phyloP scores from a whole-genome alignment of 2,329 filamentous ascomycete species.

The Colletotrichum limetticola region DNA sequence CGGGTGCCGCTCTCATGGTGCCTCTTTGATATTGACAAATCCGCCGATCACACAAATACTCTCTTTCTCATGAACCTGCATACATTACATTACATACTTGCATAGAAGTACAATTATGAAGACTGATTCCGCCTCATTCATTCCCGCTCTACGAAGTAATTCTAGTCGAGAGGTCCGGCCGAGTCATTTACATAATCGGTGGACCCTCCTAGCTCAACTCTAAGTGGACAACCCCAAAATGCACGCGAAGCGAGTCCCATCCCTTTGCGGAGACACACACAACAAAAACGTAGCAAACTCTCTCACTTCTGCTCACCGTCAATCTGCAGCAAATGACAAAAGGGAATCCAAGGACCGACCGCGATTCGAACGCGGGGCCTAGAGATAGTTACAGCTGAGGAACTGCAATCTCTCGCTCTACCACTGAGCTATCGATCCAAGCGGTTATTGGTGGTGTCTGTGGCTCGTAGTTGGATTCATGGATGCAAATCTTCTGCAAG shows the following conservation, averaged over 20 bases:
- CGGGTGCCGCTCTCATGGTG: neutral
- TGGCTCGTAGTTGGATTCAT: neutral
- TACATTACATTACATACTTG: no score
- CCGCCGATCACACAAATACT: neutral
- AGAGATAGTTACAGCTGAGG: neutral
- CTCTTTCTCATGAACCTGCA: neutral
- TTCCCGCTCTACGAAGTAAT: neutral
- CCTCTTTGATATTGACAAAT: neutral
- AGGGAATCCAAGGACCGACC: conserved; percentile 1
- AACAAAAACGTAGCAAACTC: conserved; percentile 1
- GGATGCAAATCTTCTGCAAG: no score
- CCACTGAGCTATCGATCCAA: conserved; percentile 32
- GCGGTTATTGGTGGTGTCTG: accelerated
- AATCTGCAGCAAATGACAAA: neutral
- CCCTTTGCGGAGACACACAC: conserved; percentile 9
- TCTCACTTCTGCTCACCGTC: neutral
- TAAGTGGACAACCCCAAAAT: neutral
- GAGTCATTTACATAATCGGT: neutral
- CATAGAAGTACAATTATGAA: no score
- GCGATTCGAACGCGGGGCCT: conserved; percentile 29
- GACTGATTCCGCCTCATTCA: no score
- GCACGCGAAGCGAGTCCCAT: neutral
- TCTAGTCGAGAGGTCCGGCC: neutral
- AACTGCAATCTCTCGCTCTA: conserved; percentile 33
- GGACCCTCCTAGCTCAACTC: neutral